These are phyloP conservation scores for Vigna nakashimae DNA, from an alignment of 306 rosid species.

Conservation along the genomic window DNA sequence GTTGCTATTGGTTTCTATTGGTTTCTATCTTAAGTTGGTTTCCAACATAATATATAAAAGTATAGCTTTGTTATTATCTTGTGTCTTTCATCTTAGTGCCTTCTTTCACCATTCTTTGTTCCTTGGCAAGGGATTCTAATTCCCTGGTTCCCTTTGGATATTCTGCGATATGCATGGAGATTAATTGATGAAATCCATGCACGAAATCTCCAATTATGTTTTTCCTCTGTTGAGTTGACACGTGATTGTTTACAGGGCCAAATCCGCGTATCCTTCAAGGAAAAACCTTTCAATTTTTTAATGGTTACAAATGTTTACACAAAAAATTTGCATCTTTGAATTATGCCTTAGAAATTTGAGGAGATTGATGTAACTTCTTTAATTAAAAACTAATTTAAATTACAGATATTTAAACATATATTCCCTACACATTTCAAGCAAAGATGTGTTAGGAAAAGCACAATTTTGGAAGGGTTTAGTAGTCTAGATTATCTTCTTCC, in stretches of 20 bases:
- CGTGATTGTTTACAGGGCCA: not conserved
- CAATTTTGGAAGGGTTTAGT: not conserved
- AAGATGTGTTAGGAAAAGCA: too few relatives aligned
- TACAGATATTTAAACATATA: too few relatives aligned
- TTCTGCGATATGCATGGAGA: conserved; percentile 8
- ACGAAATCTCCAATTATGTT: not conserved
- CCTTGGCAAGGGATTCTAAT: not conserved
- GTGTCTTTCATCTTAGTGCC: not conserved
- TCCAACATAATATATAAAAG: not conserved
- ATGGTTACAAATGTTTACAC: not conserved
- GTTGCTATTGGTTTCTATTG: conserved; percentile 19
- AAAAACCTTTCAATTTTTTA: not conserved
- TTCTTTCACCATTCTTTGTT: conserved; percentile 11
- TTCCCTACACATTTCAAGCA: too few relatives aligned
- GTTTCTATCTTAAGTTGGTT: conserved; percentile 23
- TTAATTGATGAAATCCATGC: conserved; percentile 20
- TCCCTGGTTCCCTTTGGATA: conserved; percentile 26
- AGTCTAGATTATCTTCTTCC: not conserved
- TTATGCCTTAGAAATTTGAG: not conserved
- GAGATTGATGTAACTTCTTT: not conserved
- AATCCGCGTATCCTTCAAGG: conserved; percentile 5
- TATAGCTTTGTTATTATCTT: conserved; percentile 14
- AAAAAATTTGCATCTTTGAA: not conserved
- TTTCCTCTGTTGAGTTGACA: not conserved
- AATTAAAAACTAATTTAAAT: too few relatives aligned